These are phyloP conservation scores for Wickerhamomyces bovis DNA, from an alignment of 805 yeast genomes.

Conservation along the genomic window DNA sequence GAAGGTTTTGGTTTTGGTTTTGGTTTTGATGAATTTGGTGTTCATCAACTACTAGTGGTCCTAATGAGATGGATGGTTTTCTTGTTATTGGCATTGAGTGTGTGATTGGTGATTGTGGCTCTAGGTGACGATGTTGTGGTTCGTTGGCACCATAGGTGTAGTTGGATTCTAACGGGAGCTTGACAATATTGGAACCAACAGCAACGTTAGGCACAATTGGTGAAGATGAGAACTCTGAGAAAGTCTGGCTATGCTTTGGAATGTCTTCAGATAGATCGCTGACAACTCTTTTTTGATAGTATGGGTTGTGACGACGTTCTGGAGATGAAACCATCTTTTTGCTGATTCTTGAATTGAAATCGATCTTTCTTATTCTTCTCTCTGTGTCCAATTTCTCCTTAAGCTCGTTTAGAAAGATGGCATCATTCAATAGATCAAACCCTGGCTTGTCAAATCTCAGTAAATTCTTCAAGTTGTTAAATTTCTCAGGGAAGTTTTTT, in stretches of 20 bases:
- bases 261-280: conserved; percentile 13
- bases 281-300: conserved; percentile 7
- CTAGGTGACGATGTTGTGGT: neutral
- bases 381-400: conserved; percentile 21
- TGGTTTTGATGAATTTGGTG: neutral
- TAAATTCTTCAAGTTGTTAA: conserved; percentile 32
- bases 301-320: conserved; percentile 8
- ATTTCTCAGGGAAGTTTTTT: conserved; percentile 34
- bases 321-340: conserved; percentile 21
- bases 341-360: conserved; percentile 25
- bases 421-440: conserved; percentile 24
- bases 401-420: conserved; percentile 21
- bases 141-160: conserved; percentile 7
- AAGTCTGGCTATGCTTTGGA: neutral
- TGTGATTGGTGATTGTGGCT: conserved; percentile 1
- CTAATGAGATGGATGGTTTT: neutral
- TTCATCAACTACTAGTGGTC: conserved; percentile 2
- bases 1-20: no score
- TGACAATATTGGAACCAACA: conserved; percentile 1
- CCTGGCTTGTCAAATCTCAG: conserved; percentile 28
- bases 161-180: conserved; percentile 4
- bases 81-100: neutral
- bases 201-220: conserved; percentile 11
- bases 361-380: conserved; percentile 17
- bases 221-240: conserved; percentile 8